These are phyloP conservation scores for Neurospora sp. DNA, from an alignment of 495 filamentous ascomycete species.

Conservation along the genomic window DNA sequence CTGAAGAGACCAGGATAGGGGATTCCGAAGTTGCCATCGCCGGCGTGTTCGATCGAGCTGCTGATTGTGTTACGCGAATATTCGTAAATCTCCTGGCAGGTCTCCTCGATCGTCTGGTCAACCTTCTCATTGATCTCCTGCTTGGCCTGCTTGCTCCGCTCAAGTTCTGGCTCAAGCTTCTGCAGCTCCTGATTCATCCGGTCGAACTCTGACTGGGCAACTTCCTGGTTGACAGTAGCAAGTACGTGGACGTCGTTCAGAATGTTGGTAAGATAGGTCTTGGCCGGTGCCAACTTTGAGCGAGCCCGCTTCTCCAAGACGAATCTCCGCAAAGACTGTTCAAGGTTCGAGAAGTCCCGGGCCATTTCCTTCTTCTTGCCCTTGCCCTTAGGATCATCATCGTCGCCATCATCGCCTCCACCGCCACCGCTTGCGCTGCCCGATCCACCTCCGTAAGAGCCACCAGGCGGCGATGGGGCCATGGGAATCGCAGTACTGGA, in stretches of 20 bases:
- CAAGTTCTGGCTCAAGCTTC: conserved; percentile 74
- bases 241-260: conserved; percentile 74
- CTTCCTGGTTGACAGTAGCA: conserved; percentile 77
- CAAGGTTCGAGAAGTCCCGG: conserved; percentile 79
- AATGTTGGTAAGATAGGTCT: conserved; percentile 92
- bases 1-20: conserved; percentile 76
- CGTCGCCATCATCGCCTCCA: conserved; percentile 45
- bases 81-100: conserved; percentile 73
- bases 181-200: conserved; percentile 69
- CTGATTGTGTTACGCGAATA: conserved; percentile 66
- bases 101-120: conserved; percentile 71
- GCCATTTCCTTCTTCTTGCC: conserved; percentile 81
- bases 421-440: conserved; percentile 47
- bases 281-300: conserved; percentile 91
- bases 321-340: conserved; percentile 80
- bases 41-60: conserved; percentile 60
- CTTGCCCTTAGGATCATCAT: conserved; percentile 69
- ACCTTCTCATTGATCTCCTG: conserved; percentile 73
- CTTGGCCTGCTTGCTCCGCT: conserved; percentile 72
- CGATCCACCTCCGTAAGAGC: conserved; percentile 49
- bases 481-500: conserved; percentile 90
- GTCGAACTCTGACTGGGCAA: conserved; percentile 77
- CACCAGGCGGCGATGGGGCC: conserved; percentile 42
- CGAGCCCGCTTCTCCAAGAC: conserved; percentile 92
- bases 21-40: conserved; percentile 67